Evolutionary conservation across 2,329 filamentous ascomycete genomes (phyloP), one percentile per base, ranked within the genome.

Genomic region (Fusarium incarnatum): DNA sequence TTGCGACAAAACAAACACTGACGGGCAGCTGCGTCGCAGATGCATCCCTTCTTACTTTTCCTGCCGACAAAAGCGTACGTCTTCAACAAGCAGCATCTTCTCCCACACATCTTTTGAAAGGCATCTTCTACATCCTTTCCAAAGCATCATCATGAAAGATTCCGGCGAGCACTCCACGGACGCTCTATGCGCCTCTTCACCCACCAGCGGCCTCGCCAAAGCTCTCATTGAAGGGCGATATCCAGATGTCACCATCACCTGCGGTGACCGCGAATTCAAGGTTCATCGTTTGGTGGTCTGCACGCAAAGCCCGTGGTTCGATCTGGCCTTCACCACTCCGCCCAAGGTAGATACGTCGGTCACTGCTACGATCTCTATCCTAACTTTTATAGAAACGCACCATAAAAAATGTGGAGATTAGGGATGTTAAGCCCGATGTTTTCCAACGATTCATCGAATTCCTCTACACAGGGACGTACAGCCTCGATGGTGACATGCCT

Each of bases 281-380:
- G 75, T 75, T 1, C 80, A 82, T 37, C 74, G 77, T 1, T 71
- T 75, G 27, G 71, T 82, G 18, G 68, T 82, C 8, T 82, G 79
- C 59, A 47, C 76, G 1, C 77, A 80, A 50, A 82, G 78, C 1
- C 28, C 70, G 22, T 82, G 81, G 53, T 74, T 74, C 22, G 74
- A 75, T 12, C 65, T 52, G 13, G 76, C 77, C 1, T 72, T 79
- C 46, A 56, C 63, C 25, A 66, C 52, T 3, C 60, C 56, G 1
- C 78, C 81, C 41, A 73, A 73, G 59, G 81, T 7, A 28, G 27
- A 11, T 4, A 28, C 27, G n/a, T n/a, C n/a, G n/a, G n/a, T 16
- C 77, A 11, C 22, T 48, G 2, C 16, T 8, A 34, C 4, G 13
- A 34, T 28, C 6, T 15, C 16, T 18, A 10, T 16, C 5, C 42